Evolutionary conservation across 1,284 basidiomycete species (phyloP).

Genomic region (Agaricales sp.): DNA sequence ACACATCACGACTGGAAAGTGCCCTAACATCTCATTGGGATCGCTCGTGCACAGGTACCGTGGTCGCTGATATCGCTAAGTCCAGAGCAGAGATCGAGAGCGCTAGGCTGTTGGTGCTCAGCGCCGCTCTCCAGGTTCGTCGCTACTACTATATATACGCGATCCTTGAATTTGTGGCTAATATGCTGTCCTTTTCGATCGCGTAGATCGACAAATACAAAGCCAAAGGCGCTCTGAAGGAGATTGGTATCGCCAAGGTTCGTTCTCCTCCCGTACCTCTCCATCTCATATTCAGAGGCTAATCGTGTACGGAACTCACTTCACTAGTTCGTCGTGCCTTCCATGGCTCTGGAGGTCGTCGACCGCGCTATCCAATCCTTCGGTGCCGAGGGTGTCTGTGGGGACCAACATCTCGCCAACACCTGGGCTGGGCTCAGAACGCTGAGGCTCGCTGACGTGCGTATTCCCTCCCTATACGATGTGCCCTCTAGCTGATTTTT

Average conservation of each 20-base stretch:
- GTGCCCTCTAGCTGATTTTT: slow-evolving; percentile 7
- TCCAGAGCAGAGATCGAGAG: slow-evolving; percentile 90
- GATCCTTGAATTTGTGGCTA: neutral
- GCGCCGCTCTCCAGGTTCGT: slow-evolving; percentile 78
- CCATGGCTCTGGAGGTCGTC: slow-evolving; percentile 79
- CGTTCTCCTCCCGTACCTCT: slow-evolving; percentile 13
- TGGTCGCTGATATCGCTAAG: slow-evolving; percentile 84
- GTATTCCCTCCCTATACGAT: slow-evolving; percentile 38
- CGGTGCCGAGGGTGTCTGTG: slow-evolving; percentile 90
- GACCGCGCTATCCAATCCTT: slow-evolving; percentile 93
- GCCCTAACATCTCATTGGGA: neutral
- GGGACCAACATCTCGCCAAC: slow-evolving; percentile 78
- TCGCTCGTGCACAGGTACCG: slow-evolving; percentile 73
- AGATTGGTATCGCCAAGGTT: slow-evolving; percentile 96
- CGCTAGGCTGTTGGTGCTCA: slow-evolving; percentile 79
- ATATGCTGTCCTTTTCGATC: slow-evolving; percentile 1
- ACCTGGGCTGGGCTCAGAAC: slow-evolving; percentile 80
- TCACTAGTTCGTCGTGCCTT: slow-evolving; percentile 82
- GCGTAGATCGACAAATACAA: slow-evolving; percentile 77
- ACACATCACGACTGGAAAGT: neutral
- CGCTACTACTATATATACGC: no score
- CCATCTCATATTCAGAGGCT: neutral
- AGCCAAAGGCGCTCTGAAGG: slow-evolving; percentile 92
- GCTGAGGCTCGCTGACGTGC: slow-evolving; percentile 82
- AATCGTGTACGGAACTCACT: slow-evolving; percentile 7